Base-by-base conservation (phyloP, 192 early-diverging fungal genomes). In the Umbelopsis sp. region DNA sequence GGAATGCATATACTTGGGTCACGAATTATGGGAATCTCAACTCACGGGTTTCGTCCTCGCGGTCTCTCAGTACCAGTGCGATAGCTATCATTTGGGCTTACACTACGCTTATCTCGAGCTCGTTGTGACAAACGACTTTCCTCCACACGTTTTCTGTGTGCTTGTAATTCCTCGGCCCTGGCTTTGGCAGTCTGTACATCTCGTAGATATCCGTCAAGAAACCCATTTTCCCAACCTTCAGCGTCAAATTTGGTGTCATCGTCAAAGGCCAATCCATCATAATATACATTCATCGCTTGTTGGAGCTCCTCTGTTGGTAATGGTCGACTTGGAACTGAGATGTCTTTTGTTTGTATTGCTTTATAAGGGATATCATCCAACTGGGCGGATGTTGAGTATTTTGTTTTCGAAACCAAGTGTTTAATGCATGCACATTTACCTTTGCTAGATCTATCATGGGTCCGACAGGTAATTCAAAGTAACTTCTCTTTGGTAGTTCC, bases 211-310 rank as follows among this genome's bases (percentile, higher is more conserved):
- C n/a, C 30, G 46, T 74, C 67, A 5, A 74, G 44, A 51, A 69
- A 74, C 8, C 66, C 67, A 11, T 67, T 67, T 41, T 74, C 72
- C 72, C 72, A 74, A 12, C 72, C 72, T 23, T 74, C 72, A 20
- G 55, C 30, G 49, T 69, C 46, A 41, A 55, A 50, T 2, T 64
- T 46, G 2, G 30, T 20, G 10, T 52, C 68, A 12, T 64, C 55
- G 3, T 49, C 55, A 20, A 74, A 49, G 21, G 66, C 46, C 10
- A 74, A 33, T 5, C 67, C 72, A 18, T 50, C 16, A 33, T 74
- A 74, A 45, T 69, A 74, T 2, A 69, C 55, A 7, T 74, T 46
- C 2, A 74, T 18, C 0, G 72, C 55, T 11, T 61, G 15, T 1
- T 37, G 7, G 13, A 74, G 46, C 33, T 64, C 47, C 51, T 74